These are phyloP conservation scores for Gaeumannomyces tritici DNA, from an alignment of 2,329 filamentous ascomycete genomes.

Conservation along the genomic window DNA sequence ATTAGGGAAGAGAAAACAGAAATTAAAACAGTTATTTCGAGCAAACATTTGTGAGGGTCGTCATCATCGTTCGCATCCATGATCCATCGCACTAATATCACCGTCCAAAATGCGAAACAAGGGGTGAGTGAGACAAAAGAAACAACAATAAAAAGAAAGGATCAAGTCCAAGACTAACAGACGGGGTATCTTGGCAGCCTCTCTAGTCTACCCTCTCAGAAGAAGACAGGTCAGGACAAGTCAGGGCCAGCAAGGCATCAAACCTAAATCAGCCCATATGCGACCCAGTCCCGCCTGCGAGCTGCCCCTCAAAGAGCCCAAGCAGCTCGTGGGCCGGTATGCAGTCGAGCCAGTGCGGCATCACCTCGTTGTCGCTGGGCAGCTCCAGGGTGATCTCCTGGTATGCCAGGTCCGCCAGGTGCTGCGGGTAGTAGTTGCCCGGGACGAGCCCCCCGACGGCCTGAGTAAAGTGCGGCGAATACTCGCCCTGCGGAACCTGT, in stretches of 20 bases:
- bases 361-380: constrained; percentile 55
- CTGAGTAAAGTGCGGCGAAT: constrained; percentile 17
- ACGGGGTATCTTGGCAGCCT: too few relatives aligned
- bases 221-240: neutral
- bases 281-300: neutral
- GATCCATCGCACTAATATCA: neutral
- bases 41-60: neutral
- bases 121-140: neutral
- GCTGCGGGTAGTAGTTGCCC: neutral
- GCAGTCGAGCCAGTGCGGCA: constrained; percentile 65
- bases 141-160: neutral
- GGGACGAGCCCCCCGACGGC: constrained; percentile 1
- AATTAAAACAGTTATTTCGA: neutral
- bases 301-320: constrained; percentile 36
- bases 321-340: constrained; percentile 54
- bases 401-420: constrained; percentile 45
- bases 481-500: constrained; percentile 4
- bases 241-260: neutral
- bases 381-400: constrained; percentile 65
- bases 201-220: neutral
- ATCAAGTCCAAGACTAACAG: neutral
- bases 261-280: neutral
- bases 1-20: neutral
- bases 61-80: neutral
- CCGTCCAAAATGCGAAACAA: neutral